Percentiles rank a stretch among this genome's conserved stretches.
These are phyloP conservation scores for Grifola frondosa DNA, from an alignment of 1,284 basidiomycete species.

Conservation along the genomic window DNA sequence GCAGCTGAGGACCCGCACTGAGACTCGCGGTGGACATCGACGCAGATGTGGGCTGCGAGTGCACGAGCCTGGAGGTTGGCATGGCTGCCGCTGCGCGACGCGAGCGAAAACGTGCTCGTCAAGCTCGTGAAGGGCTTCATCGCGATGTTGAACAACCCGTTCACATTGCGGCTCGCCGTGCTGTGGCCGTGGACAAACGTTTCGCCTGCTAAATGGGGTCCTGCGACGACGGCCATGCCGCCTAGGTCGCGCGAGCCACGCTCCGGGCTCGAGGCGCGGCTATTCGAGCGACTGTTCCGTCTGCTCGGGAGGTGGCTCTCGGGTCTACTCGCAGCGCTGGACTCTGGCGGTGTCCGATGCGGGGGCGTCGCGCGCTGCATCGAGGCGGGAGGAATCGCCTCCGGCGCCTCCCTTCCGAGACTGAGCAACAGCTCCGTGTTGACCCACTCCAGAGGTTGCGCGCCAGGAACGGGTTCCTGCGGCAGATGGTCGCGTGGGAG, in stretches of 20 bases:
- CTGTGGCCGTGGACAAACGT: slow-evolving; percentile 51
- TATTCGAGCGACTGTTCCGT: slow-evolving; percentile 32
- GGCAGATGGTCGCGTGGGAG: slow-evolving; percentile 29
- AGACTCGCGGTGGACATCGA: slow-evolving; percentile 13
- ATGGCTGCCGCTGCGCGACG: slow-evolving; percentile 37
- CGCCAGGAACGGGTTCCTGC: slow-evolving; percentile 23
- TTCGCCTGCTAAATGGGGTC: slow-evolving; percentile 39
- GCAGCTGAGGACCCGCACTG: slow-evolving; percentile 16
- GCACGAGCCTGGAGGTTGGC: slow-evolving; percentile 28
- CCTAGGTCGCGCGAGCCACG: slow-evolving; percentile 23
- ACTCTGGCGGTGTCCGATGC: slow-evolving; percentile 27
- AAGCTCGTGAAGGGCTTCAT: slow-evolving; percentile 61
- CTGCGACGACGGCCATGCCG: slow-evolving; percentile 13
- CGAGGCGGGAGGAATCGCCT: slow-evolving; percentile 36
- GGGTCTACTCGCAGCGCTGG: slow-evolving; percentile 28
- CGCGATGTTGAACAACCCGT: slow-evolving; percentile 54
- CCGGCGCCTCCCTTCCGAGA: slow-evolving; percentile 40
- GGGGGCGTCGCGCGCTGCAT: slow-evolving; percentile 25
- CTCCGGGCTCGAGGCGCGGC: slow-evolving; percentile 41
- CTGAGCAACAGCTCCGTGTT: slow-evolving; percentile 80
- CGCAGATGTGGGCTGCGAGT: slow-evolving; percentile 7
- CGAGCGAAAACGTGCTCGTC: slow-evolving; percentile 34
- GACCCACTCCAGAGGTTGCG: slow-evolving; percentile 66
- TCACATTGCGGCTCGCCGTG: slow-evolving; percentile 50
- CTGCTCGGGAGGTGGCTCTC: slow-evolving; percentile 36